Percentiles rank a stretch among this genome's conserved stretches.
These are phyloP conservation scores for Plasmodium vinckei DNA, from an alignment of 169 alveolate genomes.

Conservation along the genomic window DNA sequence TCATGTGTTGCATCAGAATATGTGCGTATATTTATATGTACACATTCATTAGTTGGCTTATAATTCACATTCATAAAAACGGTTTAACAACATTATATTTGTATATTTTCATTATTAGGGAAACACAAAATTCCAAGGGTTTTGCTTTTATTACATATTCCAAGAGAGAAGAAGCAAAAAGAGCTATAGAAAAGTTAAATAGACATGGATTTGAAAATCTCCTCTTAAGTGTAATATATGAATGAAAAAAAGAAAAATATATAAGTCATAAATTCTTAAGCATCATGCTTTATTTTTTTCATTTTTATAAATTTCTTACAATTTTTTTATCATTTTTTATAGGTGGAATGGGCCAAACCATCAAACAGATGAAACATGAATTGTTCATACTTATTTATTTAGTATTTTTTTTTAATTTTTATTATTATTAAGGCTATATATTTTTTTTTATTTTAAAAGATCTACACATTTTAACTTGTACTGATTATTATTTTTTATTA, in stretches of 20 bases:
- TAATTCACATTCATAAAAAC: neutral
- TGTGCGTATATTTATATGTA: neutral
- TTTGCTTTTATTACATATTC: slow-evolving; percentile 92
- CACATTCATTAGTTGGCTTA: neutral
- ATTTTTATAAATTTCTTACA: neutral
- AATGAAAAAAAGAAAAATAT: neutral
- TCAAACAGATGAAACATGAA: slow-evolving; percentile 68
- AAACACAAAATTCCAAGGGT: slow-evolving; percentile 91
- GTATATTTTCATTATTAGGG: slow-evolving; percentile 78
- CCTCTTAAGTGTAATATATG: slow-evolving; percentile 86
- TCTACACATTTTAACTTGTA: slow-evolving; percentile 74
- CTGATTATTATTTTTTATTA: slow-evolving; percentile 62
- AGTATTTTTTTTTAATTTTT: slow-evolving; percentile 3
- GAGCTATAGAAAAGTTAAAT: slow-evolving; percentile 90
- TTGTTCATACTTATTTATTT: slow-evolving; percentile 13
- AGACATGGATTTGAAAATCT: slow-evolving; percentile 92
- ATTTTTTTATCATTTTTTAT: slow-evolving; percentile 3
- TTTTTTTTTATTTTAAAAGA: slow-evolving; percentile 41
- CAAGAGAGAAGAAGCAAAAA: slow-evolving; percentile 89
- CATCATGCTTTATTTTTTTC: neutral
- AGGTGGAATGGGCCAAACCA: slow-evolving; percentile 92
- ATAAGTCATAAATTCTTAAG: neutral
- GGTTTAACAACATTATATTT: neutral
- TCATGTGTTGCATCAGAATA: neutral
- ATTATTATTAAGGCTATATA: neutral